Percentiles rank a stretch among this genome's conserved stretches.
Conservation (phyloP, 1,284 basidiomycete genomes). For the Sporisorium iseilematis-ciliati region DNA sequence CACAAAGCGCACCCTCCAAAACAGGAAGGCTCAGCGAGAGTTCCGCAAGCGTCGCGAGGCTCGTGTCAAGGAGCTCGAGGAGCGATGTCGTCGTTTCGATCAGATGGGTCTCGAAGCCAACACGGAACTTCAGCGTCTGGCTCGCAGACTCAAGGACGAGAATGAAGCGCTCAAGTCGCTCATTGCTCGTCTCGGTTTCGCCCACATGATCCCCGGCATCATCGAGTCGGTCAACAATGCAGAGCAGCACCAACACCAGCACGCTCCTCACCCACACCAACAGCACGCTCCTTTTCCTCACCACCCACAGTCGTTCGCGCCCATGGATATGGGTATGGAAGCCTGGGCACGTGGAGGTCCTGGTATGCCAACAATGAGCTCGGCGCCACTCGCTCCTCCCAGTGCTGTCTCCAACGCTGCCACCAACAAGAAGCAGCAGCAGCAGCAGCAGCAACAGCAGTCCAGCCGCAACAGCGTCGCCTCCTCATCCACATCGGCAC, state of each 20-base stretch:
- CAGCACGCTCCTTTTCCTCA: slow-evolving; percentile 24
- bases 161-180: slow-evolving; percentile 63
- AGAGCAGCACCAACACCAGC: slow-evolving; percentile 18
- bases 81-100: slow-evolving; percentile 62
- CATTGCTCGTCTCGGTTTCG: slow-evolving; percentile 60
- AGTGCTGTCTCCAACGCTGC: neutral
- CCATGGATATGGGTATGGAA: slow-evolving; percentile 46
- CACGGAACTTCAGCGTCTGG: slow-evolving; percentile 58
- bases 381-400: slow-evolving; percentile 20
- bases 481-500: neutral
- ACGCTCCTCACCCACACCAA: slow-evolving; percentile 29
- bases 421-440: slow-evolving; percentile 26
- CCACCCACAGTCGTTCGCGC: slow-evolving; percentile 36
- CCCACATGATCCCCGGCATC: slow-evolving; percentile 52
- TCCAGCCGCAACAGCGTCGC: slow-evolving; percentile 11
- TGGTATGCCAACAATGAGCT: slow-evolving; percentile 11
- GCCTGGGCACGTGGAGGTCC: slow-evolving; percentile 33
- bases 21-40: slow-evolving; percentile 64
- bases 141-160: slow-evolving; percentile 61
- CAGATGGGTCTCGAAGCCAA: slow-evolving; percentile 67
- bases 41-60: slow-evolving; percentile 65
- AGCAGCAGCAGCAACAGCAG: slow-evolving; percentile 19
- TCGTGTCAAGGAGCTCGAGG: slow-evolving; percentile 62
- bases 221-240: slow-evolving; percentile 46
- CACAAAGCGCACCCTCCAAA: slow-evolving; percentile 63